phyloP scores from a whole-genome alignment of 179 eudicot species.

The Amaranthus tricolor region DNA sequence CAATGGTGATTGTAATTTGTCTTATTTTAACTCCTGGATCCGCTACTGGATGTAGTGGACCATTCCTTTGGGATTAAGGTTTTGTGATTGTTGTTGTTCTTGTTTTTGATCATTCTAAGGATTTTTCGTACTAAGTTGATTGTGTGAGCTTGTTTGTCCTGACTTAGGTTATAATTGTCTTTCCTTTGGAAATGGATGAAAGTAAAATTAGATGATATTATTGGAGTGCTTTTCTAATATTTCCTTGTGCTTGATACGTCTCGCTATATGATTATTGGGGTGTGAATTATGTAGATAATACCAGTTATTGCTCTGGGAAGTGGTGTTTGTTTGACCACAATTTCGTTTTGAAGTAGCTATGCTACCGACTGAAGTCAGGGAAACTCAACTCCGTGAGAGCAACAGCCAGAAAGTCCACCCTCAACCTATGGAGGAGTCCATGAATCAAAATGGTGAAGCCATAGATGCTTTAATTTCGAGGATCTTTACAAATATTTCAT shows the following conservation, averaged over 20 bases:
- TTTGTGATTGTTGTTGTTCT: neutral
- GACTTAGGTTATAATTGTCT: neutral
- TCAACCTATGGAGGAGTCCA: conserved; percentile 88
- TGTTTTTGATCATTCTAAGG: neutral
- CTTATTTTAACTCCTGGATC: too few relatives aligned
- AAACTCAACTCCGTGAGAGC: conserved; percentile 80
- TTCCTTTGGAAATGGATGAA: neutral
- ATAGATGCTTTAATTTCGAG: conserved; percentile 72
- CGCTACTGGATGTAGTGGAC: too few relatives aligned
- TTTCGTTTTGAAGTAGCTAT: conserved; percentile 56
- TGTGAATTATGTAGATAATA: conserved; percentile 31
- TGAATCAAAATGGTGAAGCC: conserved; percentile 71
- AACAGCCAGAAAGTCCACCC: conserved; percentile 96
- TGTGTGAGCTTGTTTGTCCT: neutral
- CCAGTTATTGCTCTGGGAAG: conserved; percentile 20
- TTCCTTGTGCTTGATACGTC: neutral
- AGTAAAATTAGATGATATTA: neutral
- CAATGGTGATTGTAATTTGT: too few relatives aligned
- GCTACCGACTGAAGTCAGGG: conserved; percentile 86
- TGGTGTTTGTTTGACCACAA: conserved; percentile 25
- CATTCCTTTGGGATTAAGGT: too few relatives aligned
- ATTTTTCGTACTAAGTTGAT: neutral
- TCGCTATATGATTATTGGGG: neutral
- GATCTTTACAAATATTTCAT: conserved; percentile 66
- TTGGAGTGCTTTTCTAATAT: neutral